These are phyloP conservation scores for Myxozyma neotropica DNA, from an alignment of 805 yeast genomes.

Conservation along the genomic window DNA sequence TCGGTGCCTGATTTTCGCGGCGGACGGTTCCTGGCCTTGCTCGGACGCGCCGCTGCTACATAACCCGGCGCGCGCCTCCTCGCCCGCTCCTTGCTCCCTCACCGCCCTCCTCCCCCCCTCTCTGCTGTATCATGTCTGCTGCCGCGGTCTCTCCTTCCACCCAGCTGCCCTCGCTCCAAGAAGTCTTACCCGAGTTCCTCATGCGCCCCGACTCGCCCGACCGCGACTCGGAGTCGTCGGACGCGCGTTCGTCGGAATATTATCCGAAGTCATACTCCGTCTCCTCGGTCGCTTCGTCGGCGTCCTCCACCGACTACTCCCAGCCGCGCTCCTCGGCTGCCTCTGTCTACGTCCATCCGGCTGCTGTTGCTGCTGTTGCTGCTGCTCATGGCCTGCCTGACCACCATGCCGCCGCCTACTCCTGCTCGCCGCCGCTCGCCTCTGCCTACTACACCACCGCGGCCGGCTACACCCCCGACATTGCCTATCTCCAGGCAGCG, in stretches of 20 bases:
- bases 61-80: too few relatives aligned
- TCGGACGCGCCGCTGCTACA: too few relatives aligned
- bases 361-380: too few relatives aligned
- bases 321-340: too few relatives aligned
- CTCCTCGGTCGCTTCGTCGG: constrained; percentile 12
- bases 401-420: constrained; percentile 6
- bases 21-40: too few relatives aligned
- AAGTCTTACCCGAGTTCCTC: constrained; percentile 32
- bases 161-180: constrained; percentile 31
- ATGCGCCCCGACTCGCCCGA: constrained; percentile 4
- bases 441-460: constrained; percentile 18
- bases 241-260: constrained; percentile 13
- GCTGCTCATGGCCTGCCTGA: too few relatives aligned
- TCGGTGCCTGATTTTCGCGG: neutral
- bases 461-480: constrained; percentile 20
- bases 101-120: neutral
- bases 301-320: constrained; percentile 5
- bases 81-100: neutral
- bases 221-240: neutral
- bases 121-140: neutral
- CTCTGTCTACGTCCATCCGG: neutral
- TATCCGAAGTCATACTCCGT: constrained; percentile 10
- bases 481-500: constrained; percentile 7
- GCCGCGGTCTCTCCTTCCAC: neutral
- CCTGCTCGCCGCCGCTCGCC: constrained; percentile 17